Evolutionary conservation across 1,284 basidiomycete genomes (phyloP).

Genomic region (Sanghuangporus sanghuang): DNA sequence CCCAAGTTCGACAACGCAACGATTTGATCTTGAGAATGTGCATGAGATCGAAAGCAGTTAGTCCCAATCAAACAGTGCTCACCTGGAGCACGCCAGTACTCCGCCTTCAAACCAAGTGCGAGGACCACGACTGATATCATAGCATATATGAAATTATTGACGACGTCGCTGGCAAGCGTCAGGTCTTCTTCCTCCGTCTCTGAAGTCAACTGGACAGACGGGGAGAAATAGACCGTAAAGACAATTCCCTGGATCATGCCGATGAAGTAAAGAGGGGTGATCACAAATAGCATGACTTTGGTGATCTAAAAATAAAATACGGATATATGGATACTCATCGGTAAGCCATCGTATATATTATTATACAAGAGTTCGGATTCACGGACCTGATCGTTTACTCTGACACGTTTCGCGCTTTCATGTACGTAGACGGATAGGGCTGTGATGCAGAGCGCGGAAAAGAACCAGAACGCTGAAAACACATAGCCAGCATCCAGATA

Average conservation of each 20-base stretch:
- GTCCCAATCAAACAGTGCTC: neutral
- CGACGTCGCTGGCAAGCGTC: slow-evolving; percentile 2
- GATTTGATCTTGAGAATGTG: neutral
- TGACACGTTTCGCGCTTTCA: neutral
- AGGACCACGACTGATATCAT: neutral
- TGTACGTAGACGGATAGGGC: neutral
- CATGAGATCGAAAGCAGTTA: neutral
- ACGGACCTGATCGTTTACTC: neutral
- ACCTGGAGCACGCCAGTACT: slow-evolving; percentile 3
- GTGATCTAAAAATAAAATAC: neutral
- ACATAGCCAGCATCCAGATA: neutral
- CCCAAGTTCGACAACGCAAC: neutral
- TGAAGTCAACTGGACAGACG: neutral
- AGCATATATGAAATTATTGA: slow-evolving; percentile 3
- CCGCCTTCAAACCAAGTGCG: neutral
- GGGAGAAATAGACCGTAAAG: slow-evolving; percentile 6
- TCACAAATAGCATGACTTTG: neutral
- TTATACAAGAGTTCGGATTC: neutral
- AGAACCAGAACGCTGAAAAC: slow-evolving; percentile 1
- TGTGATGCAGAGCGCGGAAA: neutral
- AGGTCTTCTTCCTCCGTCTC: neutral
- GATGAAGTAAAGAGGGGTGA: neutral
- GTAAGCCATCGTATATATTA: neutral
- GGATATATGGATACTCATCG: neutral
- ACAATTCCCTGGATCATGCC: neutral